Base-by-base conservation (phyloP, 352 stramenopile species). In the Pilasporangium apinafurcum region DNA sequence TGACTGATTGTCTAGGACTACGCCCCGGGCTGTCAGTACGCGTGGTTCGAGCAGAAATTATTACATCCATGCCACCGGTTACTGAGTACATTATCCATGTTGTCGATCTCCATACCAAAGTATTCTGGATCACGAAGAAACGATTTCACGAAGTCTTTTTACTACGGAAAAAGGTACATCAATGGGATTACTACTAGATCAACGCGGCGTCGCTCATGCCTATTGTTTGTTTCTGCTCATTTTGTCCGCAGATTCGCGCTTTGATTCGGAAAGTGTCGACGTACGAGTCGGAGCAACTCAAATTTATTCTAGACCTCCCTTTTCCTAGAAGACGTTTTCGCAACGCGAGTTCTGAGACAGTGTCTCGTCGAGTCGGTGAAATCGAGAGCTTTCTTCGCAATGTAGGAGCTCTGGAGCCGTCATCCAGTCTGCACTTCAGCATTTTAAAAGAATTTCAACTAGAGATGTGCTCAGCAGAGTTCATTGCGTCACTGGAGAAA, bases 41-140 rank as follows among this genome's bases (percentile, higher is more conserved):
- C 8, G 65, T 92, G 8, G 69, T 92, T 33, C 65, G 79, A 6
- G 68, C 65, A 8, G 74, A 89, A 39, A 64, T 65, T 8, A 65
- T 75, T 14, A 59, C 51, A 21, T 64, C 73, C 16, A 71, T 86
- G 68, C 60, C 63, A 21, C 59, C 67, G 4, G 71, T 82, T 22
- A 84, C 71, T 4, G 68, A 92, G 41, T 92, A 89, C 48, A 63
- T 87, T 6, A 27, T 92, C 12, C 74, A 92, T 32, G 71, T 92
- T 4, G 63, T 83, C 25, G 79, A 92, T 34, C 38, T 88, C 16
- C 70, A 88, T 55, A 92, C 79, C 4, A 78, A 82, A 46, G 79
- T 92, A 14, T 86, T 92, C 37, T 92, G 79, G 79, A 79, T 85
- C 44, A 73, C 71, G 2, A 87, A 86, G 46, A 92, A 92, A 51